Base-by-base conservation (phyloP, 495 filamentous ascomycete genomes). In the Venustampulla echinocandica region DNA sequence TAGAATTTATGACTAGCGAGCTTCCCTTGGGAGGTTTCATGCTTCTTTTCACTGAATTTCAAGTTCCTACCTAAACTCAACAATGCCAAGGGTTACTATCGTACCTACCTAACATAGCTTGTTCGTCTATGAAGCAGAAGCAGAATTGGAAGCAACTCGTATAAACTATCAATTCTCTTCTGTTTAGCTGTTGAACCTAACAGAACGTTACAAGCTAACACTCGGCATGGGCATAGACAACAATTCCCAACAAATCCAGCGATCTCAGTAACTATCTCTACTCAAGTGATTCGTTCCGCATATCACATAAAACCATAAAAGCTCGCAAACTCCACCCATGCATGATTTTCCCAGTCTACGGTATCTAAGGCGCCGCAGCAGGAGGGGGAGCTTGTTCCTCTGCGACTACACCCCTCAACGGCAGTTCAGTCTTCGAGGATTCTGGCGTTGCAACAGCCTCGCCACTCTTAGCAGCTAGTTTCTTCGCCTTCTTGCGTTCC, bases 401-500 rank as follows among this genome's bases (percentile, higher is more conserved):
- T 5, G 55, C 51, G 11, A 49, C 45, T 13, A 27, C 49, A 39
- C 44, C 41, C 24, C 42, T 46, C n/a, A 56, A 25, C 13, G 51
- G 55, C 32, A 49, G 39, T 46, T 49, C 50, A 10, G 30, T n/a
- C 11, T 33, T 28, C 9, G 23, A 22, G 20, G 2, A 15, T 1
- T 42, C 18, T 15, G 42, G 49, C 24, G 18, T 39, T 24, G 35
- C 41, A 7, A 14, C 39, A 10, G 40, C 23, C 42, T 37, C 15
- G 10, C 15, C 15, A 10, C 10, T 18, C 28, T 49, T 53, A 14
- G 42, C 44, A 48, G 44, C 47, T 21, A 46, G 40, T 36, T 50
- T 48, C 50, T 77, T 74, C 2, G 69, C 61, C 57, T 68, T 65
- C 63, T 70, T 69, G 34, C 62, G 66, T 44, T 69, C 62, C 56